Evolutionary conservation across 202 grass and related monocot species (phyloP), one percentile per base, ranked within the genome.

Genomic region (Schoenoplectus tabernaemontani): DNA sequence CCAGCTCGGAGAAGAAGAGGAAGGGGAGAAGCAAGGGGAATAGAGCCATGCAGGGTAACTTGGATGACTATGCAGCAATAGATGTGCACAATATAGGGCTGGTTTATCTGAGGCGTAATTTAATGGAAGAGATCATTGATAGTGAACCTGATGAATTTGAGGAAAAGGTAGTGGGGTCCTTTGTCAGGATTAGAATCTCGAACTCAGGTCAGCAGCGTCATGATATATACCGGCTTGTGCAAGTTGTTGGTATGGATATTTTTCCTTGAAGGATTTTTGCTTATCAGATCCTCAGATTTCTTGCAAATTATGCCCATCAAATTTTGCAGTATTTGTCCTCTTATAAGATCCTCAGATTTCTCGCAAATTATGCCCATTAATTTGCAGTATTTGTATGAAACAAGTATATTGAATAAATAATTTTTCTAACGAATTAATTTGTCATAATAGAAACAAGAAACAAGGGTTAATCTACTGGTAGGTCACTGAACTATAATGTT

Each of bases 161-260:
- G 68, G 90, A 93, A 32, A 96, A 96, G 84, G 90, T 96, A 59
- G 56, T 93, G 89, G 92, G 96, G 32, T 87, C 92, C 61, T 99
- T 99, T 96, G 96, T 99, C 59, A 99, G 96, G 83, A 93, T 99
- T 88, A 92, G 90, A 60, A 93, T 99, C 75, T 86, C 90, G 81
- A 92, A 85, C 74, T 62, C 86, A 69, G 58, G 22, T 9, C 90
- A 86, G 76, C 89, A 95, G 83, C 87, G 96, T 72, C 96, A 99
- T 86, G 96, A 99, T 81, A 81, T 96, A 56, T 99, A 99, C 86
- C 88, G 96, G 15, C 90, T 99, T 53, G 96, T 96, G 28, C 96
- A 99, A 83, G 83, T 99, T 96, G 88, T 96, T 82, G 96, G 96
- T 99, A 96, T 78, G 96, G 68, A 59, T 78, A 77, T 36, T 50